These are phyloP conservation scores for Danielia oregonensis DNA, from an alignment of 805 yeast species.

Conservation along the genomic window DNA sequence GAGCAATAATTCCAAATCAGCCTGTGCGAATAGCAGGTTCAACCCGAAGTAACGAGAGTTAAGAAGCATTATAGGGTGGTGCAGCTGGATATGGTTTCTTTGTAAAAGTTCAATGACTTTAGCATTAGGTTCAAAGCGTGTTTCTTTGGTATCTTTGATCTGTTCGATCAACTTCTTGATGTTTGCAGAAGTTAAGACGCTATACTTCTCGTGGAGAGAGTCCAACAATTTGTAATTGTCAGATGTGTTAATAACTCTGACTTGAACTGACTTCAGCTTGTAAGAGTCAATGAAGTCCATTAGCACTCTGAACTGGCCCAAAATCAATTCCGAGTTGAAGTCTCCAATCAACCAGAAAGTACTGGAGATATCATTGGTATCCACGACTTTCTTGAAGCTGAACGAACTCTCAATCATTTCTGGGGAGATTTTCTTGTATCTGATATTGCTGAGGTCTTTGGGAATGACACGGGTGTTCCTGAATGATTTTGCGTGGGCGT, in stretches of 20 bases:
- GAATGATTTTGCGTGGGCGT: slow-evolving; percentile 34
- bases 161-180: slow-evolving; percentile 8
- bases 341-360: slow-evolving; percentile 59
- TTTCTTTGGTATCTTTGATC: not conserved
- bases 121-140: slow-evolving; percentile 1
- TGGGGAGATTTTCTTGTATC: slow-evolving; percentile 27
- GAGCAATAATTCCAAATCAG: slow-evolving; percentile 36
- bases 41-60: slow-evolving; percentile 53
- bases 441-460: slow-evolving; percentile 26
- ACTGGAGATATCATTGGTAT: slow-evolving; percentile 39
- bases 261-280: slow-evolving; percentile 29
- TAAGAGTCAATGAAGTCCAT: slow-evolving; percentile 22
- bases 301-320: slow-evolving; percentile 43
- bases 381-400: slow-evolving; percentile 14
- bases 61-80: slow-evolving; percentile 39
- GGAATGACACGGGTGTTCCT: slow-evolving; percentile 46
- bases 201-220: not conserved
- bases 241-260: slow-evolving; percentile 31
- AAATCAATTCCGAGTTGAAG: slow-evolving; percentile 34
- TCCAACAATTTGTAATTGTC: slow-evolving; percentile 1
- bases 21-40: slow-evolving; percentile 16
- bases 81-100: slow-evolving; percentile 26
- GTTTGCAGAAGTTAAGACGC: slow-evolving; percentile 3
- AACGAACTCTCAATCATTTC: slow-evolving; percentile 24
- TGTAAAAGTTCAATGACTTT: slow-evolving; percentile 20